Percentiles rank a stretch among this genome's conserved stretches.
Evolutionary conservation across 371 early-diverging fungal genomes (phyloP).

Genomic region (Haplosporangium sp.): DNA sequence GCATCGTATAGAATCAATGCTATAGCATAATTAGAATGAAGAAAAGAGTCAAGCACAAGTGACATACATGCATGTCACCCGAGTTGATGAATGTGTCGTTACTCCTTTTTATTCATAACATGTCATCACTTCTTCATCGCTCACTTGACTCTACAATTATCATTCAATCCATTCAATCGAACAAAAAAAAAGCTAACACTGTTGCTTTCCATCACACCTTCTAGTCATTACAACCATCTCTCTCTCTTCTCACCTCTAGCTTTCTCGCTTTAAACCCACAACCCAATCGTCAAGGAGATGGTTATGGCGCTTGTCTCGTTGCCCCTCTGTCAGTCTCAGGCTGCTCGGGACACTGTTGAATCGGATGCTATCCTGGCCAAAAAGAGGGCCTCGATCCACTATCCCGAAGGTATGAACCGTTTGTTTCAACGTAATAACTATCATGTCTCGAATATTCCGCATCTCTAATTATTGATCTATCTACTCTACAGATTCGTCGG

Average conservation of each 20-base stretch:
- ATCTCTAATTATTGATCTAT: neutral
- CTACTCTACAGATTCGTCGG: slow-evolving; percentile 26
- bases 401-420: slow-evolving; percentile 31
- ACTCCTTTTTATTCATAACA: too few relatives aligned
- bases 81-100: too few relatives aligned
- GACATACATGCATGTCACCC: too few relatives aligned
- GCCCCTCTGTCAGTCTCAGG: slow-evolving; percentile 23
- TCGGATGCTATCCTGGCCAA: slow-evolving; percentile 18
- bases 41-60: too few relatives aligned
- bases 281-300: slow-evolving; percentile 6
- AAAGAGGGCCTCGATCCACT: slow-evolving; percentile 45
- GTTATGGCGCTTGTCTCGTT: slow-evolving; percentile 38
- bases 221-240: neutral
- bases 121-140: too few relatives aligned
- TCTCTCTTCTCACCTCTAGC: neutral
- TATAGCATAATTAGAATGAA: too few relatives aligned
- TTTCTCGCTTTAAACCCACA: slow-evolving; percentile 1
- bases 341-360: slow-evolving; percentile 7
- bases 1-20: too few relatives aligned
- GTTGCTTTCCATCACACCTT: neutral
- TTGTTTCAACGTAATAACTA: neutral
- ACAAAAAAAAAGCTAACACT: neutral
- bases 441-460: neutral
- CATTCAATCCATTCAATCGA: neutral
- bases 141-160: neutral